Evolutionary conservation across 306 rosid genomes (phyloP), one percentile per base, ranked within the genome.

Genomic region (Carpinus fangiana): DNA sequence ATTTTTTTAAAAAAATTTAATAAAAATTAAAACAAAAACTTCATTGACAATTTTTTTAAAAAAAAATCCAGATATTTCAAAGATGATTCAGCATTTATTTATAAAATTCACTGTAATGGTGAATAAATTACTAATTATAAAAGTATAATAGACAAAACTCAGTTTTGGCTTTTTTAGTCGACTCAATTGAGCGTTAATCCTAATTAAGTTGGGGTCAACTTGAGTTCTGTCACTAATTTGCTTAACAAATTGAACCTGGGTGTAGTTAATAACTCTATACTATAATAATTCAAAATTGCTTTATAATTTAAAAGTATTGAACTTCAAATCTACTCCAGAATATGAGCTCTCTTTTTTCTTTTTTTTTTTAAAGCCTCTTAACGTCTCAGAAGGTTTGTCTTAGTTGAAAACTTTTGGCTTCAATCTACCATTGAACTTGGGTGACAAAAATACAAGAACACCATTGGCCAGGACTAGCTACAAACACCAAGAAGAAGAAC

Each of bases 291-390:
- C 12, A 28, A 59, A 38, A 17, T 16, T 17, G 9, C 0, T 38
- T 38, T 26, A 31, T 66, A 38, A 31, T 36, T 7, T 66, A 34
- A 18, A 38, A 17, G 17, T 66, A 38, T 5, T 43, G 8, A 66
- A 66, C 20, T 34, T 34, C 46, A 17, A 45, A 66, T n/a, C 20
- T 16, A 65, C 5, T 51, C 54, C 71, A 50, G 53, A 67, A 7
- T 72, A 78, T 55, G 76, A 70, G 72, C 72, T 74, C 61, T 71
- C 36, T 43, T 71, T 23, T 9, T 59, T n/a, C n/a, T n/a, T n/a
- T n/a, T n/a, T n/a, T n/a, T n/a, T 41, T 10, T 59, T 41, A 59
- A 10, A 47, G 78, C 71, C 78, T 71, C 72, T 12, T 12, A 50
- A 65, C 65, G 12, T 59, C 68, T 72, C 21, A 41, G 17, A 70